Evolutionary conservation across 495 filamentous ascomycete genomes (phyloP), one percentile per base, ranked within the genome.

Genomic region (Podospora tetraspora): DNA sequence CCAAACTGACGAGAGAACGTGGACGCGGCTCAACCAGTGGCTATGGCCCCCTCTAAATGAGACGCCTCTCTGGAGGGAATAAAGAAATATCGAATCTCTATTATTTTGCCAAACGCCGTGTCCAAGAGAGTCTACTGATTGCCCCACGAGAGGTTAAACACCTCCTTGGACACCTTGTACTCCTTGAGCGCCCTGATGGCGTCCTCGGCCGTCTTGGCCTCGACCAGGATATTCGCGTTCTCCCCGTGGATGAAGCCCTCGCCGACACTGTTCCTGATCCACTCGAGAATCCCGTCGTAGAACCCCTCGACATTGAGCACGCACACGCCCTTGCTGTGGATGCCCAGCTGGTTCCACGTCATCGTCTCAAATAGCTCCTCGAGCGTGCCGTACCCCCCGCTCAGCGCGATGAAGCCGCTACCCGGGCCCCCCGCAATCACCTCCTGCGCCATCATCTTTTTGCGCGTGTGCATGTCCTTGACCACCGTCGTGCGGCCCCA

Each of bases 301-400:
- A 94, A 98, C 1, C 94, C 93, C 63, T 92, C 88, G 30, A 94
- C 84, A 79, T 98, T 98, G 57, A 91, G 84, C 69, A 97, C 79
- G 58, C 93, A 88, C 60, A 99, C 86, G 0, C 91, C 92, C 68
- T 86, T 85, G 66, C 84, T 85, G 77, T 99, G 95, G 69, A 99
- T 99, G 0, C 96, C 95, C 66, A 99, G 78, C 80, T 97, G 95
- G 78, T 97, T 98, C 95, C 95, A 99, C 13, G 95, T 98, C 32
- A 89, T 90, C 66, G 96, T 90, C 85, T 99, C 95, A 82, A 97
- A 94, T 65, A 98, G 81, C 83, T 99, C 95, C 80, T 99, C 95
- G 75, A 98, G 83, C 8, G 96, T 98, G 12, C 95, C 95, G 79
- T 93, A 98, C 0, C 95, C 95, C 22, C 95, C 95, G 62, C 86